phyloP scores from a whole-genome alignment of 208 protist genomes.

The Wallacemonas sp. region DNA sequence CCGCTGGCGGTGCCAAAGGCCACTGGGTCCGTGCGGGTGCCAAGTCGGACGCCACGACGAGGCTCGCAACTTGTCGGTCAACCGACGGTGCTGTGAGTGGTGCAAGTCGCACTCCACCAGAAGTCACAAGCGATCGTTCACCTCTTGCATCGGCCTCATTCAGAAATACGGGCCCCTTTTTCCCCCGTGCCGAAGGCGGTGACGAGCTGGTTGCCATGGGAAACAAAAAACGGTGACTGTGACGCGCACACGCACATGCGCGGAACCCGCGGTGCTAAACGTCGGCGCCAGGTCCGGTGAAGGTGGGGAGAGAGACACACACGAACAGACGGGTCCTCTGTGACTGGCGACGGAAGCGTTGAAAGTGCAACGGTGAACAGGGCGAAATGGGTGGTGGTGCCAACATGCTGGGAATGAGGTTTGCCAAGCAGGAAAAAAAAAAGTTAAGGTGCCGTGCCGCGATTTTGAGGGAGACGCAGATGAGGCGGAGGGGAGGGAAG shows the following conservation, averaged over 20 bases:
- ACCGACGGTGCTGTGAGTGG: background rate
- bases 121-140: background rate
- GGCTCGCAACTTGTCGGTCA: background rate
- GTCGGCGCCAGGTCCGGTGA: too few relatives aligned
- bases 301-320: too few relatives aligned
- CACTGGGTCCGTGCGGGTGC: conserved; percentile 11
- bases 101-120: background rate
- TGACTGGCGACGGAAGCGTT: too few relatives aligned
- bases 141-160: background rate
- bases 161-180: background rate
- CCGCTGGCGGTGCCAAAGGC: conserved; percentile 1
- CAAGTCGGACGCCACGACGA: background rate
- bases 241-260: too few relatives aligned
- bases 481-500: conserved; percentile 1
- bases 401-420: too few relatives aligned
- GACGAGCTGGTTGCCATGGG: background rate
- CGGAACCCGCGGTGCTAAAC: too few relatives aligned
- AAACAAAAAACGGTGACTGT: background rate
- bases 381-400: too few relatives aligned
- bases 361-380: too few relatives aligned
- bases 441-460: too few relatives aligned
- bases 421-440: too few relatives aligned
- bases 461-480: background rate
- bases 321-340: too few relatives aligned
- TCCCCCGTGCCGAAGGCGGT: background rate